Base-by-base conservation (phyloP, 495 filamentous ascomycete species). In the Sabuloglossum arenarium region DNA sequence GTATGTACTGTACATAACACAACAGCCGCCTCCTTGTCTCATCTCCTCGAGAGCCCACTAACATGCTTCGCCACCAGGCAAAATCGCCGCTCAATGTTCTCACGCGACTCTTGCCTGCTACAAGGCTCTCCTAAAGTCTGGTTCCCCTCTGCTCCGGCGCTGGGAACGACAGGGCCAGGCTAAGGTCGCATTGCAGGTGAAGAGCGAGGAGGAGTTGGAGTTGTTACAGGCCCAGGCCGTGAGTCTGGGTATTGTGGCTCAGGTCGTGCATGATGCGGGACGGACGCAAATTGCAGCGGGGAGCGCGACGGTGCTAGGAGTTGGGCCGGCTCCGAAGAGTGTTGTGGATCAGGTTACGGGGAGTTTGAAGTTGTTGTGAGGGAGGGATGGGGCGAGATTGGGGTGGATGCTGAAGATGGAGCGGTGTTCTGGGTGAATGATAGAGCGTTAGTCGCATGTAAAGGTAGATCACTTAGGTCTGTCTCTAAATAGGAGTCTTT, bases 41-140 rank as follows among this genome's bases (percentile, higher is more conserved):
- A n/a, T n/a, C 30, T 55, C 29, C 10, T 57, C 11, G 23, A 45
- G 39, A 34, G 54, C 56, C 53, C 50, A 56, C 54, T 50, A 47
- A 8, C 34, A 39, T 8, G 8, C 34, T 8, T 8, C 34, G 8
- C 34, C 8, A 16, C 34, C 59, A 94, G 91, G 91, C 59, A 98
- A 98, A 77, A 97, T 97, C 62, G 93, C 86, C 55, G 91, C 91
- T 6, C 93, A 98, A 73, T 85, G 81, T 68, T 83, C 83, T n/a
- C 91, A 98, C 68, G 91, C 91, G 9, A 94, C 91, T 0, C 79
- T 98, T 42, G 89, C 90, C 31, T 95, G 88, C 76, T 98, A 96
- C 80, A 95, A 94, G 70, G 73, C 79, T 37, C 77, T 87, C 56
- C 68, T 80, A 8, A 68, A 73, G 8, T 67, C 79, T 47, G 64